phyloP scores from a whole-genome alignment of 2,329 filamentous ascomycete species.

The Fusarium algeriense region DNA sequence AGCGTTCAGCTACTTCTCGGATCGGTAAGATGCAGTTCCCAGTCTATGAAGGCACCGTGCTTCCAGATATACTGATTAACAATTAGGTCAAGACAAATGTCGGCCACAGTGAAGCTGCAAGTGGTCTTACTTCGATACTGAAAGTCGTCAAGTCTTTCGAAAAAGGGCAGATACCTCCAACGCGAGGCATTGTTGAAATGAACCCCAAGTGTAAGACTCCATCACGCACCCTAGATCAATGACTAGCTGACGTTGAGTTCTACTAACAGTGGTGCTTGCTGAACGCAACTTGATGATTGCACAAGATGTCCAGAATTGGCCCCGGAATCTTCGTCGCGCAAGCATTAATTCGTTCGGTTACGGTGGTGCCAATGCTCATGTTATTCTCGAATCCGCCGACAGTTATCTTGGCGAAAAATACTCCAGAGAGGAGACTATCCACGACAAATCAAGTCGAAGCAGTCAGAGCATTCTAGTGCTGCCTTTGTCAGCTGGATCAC shows the following conservation, averaged over 20 bases:
- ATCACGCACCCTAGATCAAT: rapidly evolving
- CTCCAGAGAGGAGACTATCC: rapidly evolving
- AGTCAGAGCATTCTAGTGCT: rapidly evolving
- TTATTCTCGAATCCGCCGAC: neutral
- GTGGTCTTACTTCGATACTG: neutral
- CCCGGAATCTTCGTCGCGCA: neutral
- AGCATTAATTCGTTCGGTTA: neutral
- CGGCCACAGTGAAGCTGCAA: neutral
- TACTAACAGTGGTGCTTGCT: neutral
- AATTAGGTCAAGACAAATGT: neutral
- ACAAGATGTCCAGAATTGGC: neutral
- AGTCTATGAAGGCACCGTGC: too few relatives aligned
- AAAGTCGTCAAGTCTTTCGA: neutral
- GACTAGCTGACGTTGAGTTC: neutral
- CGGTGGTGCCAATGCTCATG: neutral
- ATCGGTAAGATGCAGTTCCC: neutral
- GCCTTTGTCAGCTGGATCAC: neutral
- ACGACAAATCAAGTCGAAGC: rapidly evolving
- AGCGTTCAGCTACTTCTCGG: neutral
- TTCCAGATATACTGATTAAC: rapidly evolving
- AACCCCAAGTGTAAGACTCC: neutral
- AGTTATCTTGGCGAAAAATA: neutral
- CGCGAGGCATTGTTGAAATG: neutral
- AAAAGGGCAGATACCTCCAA: neutral
- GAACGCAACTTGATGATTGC: neutral